Conservation (phyloP, 2,329 filamentous ascomycete genomes). For the Cordyceps pruinosa region DNA sequence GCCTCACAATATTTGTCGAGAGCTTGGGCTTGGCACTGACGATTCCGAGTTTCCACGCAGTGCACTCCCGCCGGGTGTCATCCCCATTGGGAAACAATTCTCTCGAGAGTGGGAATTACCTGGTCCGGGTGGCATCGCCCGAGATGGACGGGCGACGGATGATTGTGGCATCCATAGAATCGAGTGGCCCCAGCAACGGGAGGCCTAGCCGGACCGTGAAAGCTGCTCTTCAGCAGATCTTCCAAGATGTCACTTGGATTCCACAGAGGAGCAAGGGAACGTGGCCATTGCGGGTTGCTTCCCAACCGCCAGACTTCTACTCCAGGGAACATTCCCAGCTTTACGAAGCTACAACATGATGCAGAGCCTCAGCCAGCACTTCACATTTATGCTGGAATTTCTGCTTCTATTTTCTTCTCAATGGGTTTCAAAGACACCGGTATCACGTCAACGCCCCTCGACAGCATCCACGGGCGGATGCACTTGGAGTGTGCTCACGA, state of each 20-base stretch:
- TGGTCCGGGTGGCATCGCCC: neutral
- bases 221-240: neutral
- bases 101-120: neutral
- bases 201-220: neutral
- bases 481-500: neutral
- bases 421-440: neutral
- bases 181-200: neutral
- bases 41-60: too few species aligned
- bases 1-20: too few species aligned
- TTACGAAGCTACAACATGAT: neutral
- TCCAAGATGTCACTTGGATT: neutral
- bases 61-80: neutral
- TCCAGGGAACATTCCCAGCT: neutral
- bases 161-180: conserved; percentile 2
- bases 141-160: neutral
- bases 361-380: neutral
- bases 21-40: too few species aligned
- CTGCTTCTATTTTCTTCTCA: neutral
- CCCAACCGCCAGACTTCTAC: neutral
- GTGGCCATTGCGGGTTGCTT: neutral
- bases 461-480: neutral
- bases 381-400: neutral
- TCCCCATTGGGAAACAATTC: neutral
- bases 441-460: neutral
- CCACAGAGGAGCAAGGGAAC: neutral